These are phyloP conservation scores for Fomitopsis betulina DNA, from an alignment of 1,284 basidiomycete genomes.

Conservation along the genomic window DNA sequence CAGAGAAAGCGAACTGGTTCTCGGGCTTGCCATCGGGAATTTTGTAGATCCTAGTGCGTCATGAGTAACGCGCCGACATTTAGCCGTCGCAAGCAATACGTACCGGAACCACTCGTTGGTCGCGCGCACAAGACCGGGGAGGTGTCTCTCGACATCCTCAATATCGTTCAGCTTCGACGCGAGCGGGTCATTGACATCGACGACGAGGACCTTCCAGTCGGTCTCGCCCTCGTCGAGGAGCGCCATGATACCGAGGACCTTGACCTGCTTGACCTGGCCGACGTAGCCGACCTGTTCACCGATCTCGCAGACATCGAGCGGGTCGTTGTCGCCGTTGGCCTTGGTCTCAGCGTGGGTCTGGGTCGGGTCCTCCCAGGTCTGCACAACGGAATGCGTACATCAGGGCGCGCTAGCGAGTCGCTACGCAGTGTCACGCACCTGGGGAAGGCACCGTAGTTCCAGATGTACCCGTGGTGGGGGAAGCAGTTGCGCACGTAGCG, in stretches of 20 bases:
- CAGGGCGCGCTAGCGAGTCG: neutral
- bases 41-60: conserved; percentile 83
- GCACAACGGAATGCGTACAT: conserved; percentile 9
- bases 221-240: conserved; percentile 97
- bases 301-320: conserved; percentile 99
- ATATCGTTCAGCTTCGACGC: conserved; percentile 98
- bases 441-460: conserved; percentile 98
- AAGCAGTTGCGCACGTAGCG: conserved; percentile 99
- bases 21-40: conserved; percentile 98
- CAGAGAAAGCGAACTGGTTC: conserved; percentile 99
- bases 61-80: conserved; percentile 8
- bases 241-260: conserved; percentile 99
- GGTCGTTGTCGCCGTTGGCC: conserved; percentile 99
- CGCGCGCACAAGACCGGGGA: conserved; percentile 93
- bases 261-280: conserved; percentile 99
- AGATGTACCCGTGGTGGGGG: conserved; percentile 99
- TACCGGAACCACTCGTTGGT: conserved; percentile 97
- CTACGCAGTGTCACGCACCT: conserved; percentile 44
- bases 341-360: conserved; percentile 94
- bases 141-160: conserved; percentile 98
- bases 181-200: conserved; percentile 95
- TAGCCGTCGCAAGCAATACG: conserved; percentile 12
- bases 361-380: conserved; percentile 99
- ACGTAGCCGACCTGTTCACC: conserved; percentile 98
- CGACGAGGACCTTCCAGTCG: conserved; percentile 98